Evolutionary conservation across 1,284 basidiomycete species (phyloP), one percentile per base, ranked within the genome.

Genomic region (Austropuccinia psidii): DNA sequence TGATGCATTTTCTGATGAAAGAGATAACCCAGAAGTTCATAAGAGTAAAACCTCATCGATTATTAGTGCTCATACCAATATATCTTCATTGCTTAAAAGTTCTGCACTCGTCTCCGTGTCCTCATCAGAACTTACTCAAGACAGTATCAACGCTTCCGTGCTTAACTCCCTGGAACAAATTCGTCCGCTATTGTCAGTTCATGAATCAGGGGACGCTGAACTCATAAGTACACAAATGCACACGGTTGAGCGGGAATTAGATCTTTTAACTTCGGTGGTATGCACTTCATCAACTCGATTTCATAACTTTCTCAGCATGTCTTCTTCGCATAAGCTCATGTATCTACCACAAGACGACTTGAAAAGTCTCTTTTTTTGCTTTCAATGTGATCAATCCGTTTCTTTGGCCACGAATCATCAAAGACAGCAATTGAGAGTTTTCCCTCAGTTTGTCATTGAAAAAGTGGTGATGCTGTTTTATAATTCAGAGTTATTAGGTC

Each of bases 151-250:
- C 11, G 17, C 4, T 31, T 29, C 55, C 24, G 11, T 67, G 43
- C 65, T 67, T 37, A 54, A 67, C 41, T 67, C 65, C n/a, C 65
- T 67, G 1, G 65, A 67, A n/a, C 49, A 39, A n/a, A 67, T 67
- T 17, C 52, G 49, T 39, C 39, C 47, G 19, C 6, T 67, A 39
- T 41, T 67, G n/a, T 24, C 21, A 11, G 39, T 45, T 6, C 33
- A 54, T 39, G 33, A 50, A 55, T 9, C 24, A 33, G 65, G 43
- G 37, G 33, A 67, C 37, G 27, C 4, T 37, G 65, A 55, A 52
- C 0, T 52, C 19, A 49, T 31, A 67, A 55, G 41, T 43, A 24
- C 21, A 35, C 37, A 54, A 21, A 41, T 54, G n/a, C 65, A 67
- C 39, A 54, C 6, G 41, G 50, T 73, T 33, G 70, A 64, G 60